Conservation (phyloP, 2,329 filamentous ascomycete species). For the Fonsecaea multimorphosa region DNA sequence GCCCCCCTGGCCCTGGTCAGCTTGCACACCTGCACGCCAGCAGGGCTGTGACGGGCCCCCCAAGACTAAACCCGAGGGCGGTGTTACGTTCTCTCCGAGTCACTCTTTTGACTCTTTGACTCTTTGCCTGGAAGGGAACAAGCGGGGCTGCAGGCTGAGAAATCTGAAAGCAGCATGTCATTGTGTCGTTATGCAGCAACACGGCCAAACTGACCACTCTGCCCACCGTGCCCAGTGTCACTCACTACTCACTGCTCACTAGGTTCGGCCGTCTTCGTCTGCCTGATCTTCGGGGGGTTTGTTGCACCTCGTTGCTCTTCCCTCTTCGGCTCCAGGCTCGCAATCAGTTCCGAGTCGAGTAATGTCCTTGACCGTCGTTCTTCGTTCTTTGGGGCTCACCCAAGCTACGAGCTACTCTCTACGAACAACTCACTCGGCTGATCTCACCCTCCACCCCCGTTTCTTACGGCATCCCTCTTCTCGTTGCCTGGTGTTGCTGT, state of each 20-base stretch:
- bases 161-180: constrained; percentile 9
- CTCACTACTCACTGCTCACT: too few species aligned
- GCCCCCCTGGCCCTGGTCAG: neutral
- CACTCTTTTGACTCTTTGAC: neutral
- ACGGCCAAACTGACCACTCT: neutral
- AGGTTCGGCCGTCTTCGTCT: constrained; percentile 13
- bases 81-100: constrained; percentile 24
- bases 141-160: constrained; percentile 20
- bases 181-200: constrained; percentile 1
- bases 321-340: constrained; percentile 6
- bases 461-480: constrained; percentile 26
- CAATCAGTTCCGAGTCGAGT: constrained; percentile 19
- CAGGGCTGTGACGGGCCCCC: constrained; percentile 4
- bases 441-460: constrained; percentile 13
- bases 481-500: neutral
- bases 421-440: too few species aligned
- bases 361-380: neutral
- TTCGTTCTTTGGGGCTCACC: constrained; percentile 8
- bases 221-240: too few species aligned
- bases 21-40: neutral
- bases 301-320: constrained; percentile 10
- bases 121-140: constrained; percentile 5
- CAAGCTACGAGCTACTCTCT: too few species aligned
- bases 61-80: constrained; percentile 8
- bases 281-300: constrained; percentile 27